These are phyloP conservation scores for Fusarium algeriense DNA, from an alignment of 2,329 filamentous ascomycete genomes.

Conservation along the genomic window DNA sequence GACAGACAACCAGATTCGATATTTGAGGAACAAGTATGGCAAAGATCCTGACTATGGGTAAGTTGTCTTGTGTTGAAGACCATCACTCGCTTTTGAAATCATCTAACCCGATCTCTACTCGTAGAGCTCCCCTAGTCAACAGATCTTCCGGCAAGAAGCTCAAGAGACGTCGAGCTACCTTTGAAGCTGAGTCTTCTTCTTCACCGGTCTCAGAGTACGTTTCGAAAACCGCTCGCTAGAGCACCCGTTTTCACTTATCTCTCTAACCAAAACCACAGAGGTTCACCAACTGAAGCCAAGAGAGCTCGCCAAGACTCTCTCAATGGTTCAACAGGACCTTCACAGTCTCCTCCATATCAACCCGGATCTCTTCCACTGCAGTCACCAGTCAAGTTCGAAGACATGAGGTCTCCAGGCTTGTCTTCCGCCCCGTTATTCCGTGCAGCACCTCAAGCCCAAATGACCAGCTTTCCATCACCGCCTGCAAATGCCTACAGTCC, in stretches of 20 bases:
- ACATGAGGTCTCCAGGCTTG: background rate
- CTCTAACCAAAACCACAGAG: constrained; percentile 12
- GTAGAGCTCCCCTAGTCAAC: constrained; percentile 29
- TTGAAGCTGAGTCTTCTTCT: background rate
- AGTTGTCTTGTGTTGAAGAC: constrained; percentile 19
- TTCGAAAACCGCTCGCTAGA: background rate
- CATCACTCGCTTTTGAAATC: background rate
- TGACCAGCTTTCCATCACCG: constrained; percentile 5
- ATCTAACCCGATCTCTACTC: background rate
- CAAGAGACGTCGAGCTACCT: constrained; percentile 24
- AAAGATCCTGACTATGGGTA: constrained; percentile 56
- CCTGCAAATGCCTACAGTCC: background rate
- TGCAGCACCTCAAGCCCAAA: background rate
- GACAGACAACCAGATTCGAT: constrained; percentile 54
- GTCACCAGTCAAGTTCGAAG: background rate
- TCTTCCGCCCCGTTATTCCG: background rate
- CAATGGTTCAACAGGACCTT: background rate
- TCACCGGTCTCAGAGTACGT: constrained; percentile 21
- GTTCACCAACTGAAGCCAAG: background rate
- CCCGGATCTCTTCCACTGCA: background rate
- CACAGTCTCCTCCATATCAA: background rate
- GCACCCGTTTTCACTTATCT: background rate
- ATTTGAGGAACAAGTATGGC: constrained; percentile 57
- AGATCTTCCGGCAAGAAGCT: constrained; percentile 25
- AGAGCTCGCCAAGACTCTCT: background rate